Percentiles rank a stretch among this genome's conserved stretches.
Conservation (phyloP, 805 yeast genomes). For the Wickerhamia fluorescens region DNA sequence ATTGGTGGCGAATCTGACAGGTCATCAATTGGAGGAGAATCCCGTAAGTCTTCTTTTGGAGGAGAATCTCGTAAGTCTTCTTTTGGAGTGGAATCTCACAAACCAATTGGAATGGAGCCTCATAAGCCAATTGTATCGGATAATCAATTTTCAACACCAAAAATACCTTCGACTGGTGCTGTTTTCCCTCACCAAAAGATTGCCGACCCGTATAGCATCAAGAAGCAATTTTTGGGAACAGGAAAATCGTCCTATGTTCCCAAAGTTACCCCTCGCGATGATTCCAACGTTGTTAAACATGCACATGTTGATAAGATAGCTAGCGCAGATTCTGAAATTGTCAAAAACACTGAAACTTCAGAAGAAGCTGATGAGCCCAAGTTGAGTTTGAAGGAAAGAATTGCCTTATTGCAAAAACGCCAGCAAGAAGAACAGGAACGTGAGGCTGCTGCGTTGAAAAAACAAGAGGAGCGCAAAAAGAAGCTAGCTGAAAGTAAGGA, state of each 20-base stretch:
- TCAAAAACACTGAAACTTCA: constrained; percentile 14
- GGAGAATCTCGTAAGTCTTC: too few species aligned
- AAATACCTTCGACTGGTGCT: constrained; percentile 14
- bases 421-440: constrained; percentile 75
- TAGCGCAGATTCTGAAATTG: constrained; percentile 17
- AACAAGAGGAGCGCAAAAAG: constrained; percentile 45
- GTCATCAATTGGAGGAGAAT: too few species aligned
- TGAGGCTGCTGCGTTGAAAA: constrained; percentile 52
- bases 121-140: neutral
- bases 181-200: constrained; percentile 24
- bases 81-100: neutral
- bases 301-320: constrained; percentile 19
- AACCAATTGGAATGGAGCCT: neutral
- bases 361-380: constrained; percentile 56
- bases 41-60: too few species aligned
- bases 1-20: too few species aligned
- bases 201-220: constrained; percentile 41
- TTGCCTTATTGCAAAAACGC: constrained; percentile 72
- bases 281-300: constrained; percentile 23
- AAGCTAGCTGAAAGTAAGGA: constrained; percentile 27
- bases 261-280: constrained; percentile 34
- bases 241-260: constrained; percentile 59
- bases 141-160: constrained; percentile 1
- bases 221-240: constrained; percentile 48
- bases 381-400: constrained; percentile 79